Percentiles rank a stretch among this genome's conserved stretches.
phyloP scores from a whole-genome alignment of 2,329 filamentous ascomycete genomes.

The Talaromyces sp. region DNA sequence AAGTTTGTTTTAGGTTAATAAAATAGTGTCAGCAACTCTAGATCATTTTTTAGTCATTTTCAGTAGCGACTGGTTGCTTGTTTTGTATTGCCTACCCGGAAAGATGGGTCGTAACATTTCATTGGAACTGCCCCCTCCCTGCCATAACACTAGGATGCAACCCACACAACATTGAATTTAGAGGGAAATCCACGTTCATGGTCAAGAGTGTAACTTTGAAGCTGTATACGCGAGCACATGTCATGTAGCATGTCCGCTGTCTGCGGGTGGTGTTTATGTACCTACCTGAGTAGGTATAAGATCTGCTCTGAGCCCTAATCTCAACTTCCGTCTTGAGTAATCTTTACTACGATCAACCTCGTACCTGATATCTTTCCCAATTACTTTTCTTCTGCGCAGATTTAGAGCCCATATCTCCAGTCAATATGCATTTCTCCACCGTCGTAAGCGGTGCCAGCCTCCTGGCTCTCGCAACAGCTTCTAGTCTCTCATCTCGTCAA shows the following conservation, averaged over 20 bases:
- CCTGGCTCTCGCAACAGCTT: not conserved
- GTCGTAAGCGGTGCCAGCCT: not conserved
- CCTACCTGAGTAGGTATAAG: not conserved
- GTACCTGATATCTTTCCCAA: not conserved
- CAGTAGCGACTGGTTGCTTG: not conserved
- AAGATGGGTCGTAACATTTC: not conserved
- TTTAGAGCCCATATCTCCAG: too few relatives aligned
- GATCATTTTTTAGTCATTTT: not conserved
- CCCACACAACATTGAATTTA: not conserved
- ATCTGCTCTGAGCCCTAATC: not conserved
- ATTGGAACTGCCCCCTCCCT: not conserved
- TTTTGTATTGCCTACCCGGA: not conserved
- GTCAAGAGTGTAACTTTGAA: not conserved
- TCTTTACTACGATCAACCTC: not conserved
- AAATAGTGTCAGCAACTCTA: not conserved
- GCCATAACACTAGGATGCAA: not conserved
- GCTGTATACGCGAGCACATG: not conserved
- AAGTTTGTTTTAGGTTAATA: not conserved
- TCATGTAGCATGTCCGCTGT: not conserved
- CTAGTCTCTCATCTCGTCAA: not conserved
- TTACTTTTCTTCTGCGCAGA: too few relatives aligned
- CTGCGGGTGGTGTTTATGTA: not conserved
- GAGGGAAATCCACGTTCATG: not conserved
- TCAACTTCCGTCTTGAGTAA: conserved; percentile 1
- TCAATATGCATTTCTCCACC: not conserved